These are phyloP conservation scores for Paracamarosporium sp. DNA, from an alignment of 2,329 filamentous ascomycete genomes.

Conservation along the genomic window DNA sequence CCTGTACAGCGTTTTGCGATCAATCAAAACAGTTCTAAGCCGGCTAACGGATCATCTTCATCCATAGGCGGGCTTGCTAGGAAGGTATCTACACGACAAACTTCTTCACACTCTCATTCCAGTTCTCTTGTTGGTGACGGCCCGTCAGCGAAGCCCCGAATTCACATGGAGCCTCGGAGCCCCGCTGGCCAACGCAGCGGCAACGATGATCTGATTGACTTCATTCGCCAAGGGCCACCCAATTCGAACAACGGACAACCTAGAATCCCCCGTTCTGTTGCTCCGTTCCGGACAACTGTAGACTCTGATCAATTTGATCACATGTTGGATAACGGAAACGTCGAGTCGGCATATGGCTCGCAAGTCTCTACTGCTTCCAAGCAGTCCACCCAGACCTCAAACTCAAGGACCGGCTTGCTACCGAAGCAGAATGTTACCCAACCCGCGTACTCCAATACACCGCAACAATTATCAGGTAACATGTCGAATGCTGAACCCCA, in stretches of 20 bases:
- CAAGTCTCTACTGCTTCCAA: conserved; percentile 45
- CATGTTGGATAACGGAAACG: conserved; percentile 42
- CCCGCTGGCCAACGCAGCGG: conserved; percentile 73
- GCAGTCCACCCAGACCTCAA: conserved; percentile 66
- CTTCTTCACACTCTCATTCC: conserved; percentile 21
- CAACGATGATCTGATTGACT: conserved; percentile 85
- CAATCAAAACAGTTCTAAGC: conserved; percentile 21
- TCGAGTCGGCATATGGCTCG: conserved; percentile 44
- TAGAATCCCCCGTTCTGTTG: conserved; percentile 81
- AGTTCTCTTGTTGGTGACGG: conserved; percentile 23
- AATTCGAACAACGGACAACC: conserved; percentile 64
- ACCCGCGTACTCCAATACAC: conserved; percentile 45
- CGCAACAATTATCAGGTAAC: conserved; percentile 42
- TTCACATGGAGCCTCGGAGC: conserved; percentile 65
- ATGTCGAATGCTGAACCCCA: conserved; percentile 52
- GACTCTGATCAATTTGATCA: conserved; percentile 77
- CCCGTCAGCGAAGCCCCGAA: conserved; percentile 31
- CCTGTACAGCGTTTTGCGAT: conserved; percentile 44
- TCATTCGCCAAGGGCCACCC: conserved; percentile 87
- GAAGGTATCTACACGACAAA: conserved; percentile 31
- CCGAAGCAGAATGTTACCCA: conserved; percentile 39
- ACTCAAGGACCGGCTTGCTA: conserved; percentile 76
- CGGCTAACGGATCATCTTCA: conserved; percentile 27
- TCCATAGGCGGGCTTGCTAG: conserved; percentile 34
- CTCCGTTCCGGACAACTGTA: conserved; percentile 83